These are phyloP conservation scores for Exserohilum turcica DNA, from an alignment of 2,329 filamentous ascomycete species.

Conservation along the genomic window DNA sequence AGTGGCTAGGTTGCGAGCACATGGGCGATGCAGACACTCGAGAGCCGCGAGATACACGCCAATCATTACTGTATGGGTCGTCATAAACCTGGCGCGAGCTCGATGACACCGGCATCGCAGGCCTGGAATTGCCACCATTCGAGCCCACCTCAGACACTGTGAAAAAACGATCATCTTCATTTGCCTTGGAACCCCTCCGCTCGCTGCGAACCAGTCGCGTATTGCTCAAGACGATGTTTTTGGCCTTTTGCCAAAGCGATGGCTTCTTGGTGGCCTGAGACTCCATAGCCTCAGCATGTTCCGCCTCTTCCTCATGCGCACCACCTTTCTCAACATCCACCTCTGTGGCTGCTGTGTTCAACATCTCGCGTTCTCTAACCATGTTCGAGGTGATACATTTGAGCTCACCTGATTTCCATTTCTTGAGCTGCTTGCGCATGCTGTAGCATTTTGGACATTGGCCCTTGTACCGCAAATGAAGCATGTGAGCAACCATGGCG, in stretches of 20 bases:
- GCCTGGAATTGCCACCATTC: too few species aligned
- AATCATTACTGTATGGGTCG: background rate
- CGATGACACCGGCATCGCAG: background rate
- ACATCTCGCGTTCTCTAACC: constrained; percentile 7
- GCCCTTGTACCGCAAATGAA: constrained; percentile 11
- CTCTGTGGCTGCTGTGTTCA: background rate
- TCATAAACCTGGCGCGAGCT: background rate
- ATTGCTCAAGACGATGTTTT: background rate
- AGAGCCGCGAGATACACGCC: background rate
- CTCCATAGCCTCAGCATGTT: background rate
- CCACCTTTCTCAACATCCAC: constrained; percentile 7
- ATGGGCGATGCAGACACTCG: background rate
- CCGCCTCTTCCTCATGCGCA: background rate
- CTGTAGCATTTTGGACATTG: constrained; percentile 12
- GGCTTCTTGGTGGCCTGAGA: background rate
- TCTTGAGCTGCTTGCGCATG: constrained; percentile 7
- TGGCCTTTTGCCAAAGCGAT: constrained; percentile 8
- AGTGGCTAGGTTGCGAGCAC: background rate
- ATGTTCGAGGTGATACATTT: constrained; percentile 13
- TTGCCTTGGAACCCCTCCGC: background rate
- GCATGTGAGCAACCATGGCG: constrained; percentile 3
- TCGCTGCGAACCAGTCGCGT: background rate
- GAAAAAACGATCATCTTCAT: constrained; percentile 8
- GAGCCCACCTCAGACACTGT: background rate
- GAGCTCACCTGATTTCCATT: constrained; percentile 16